Conservation (phyloP, 1,139 yeast genomes). For the Pichia sorboxylosa region DNA sequence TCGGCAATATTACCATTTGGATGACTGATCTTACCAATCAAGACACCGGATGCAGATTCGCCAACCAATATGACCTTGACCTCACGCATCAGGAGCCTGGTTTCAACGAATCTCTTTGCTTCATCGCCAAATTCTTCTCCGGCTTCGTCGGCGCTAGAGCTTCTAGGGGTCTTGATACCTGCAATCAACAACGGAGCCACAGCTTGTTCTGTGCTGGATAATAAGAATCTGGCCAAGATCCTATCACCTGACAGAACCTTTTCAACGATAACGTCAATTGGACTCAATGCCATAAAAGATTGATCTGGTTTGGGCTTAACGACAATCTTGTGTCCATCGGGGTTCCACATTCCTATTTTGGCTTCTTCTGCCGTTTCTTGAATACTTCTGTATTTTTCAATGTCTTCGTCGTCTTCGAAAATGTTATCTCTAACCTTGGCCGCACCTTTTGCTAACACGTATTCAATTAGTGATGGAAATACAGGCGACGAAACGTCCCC, state of each 20-base stretch:
- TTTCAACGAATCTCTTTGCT: constrained; percentile 56
- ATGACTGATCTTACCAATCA: constrained; percentile 45
- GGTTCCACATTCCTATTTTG: constrained; percentile 48
- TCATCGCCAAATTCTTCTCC: constrained; percentile 47
- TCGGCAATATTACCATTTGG: constrained; percentile 74
- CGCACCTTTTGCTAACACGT: constrained; percentile 46
- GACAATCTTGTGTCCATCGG: constrained; percentile 24
- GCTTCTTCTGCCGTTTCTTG: constrained; percentile 41
- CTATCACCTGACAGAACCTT: constrained; percentile 73
- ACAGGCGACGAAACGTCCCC: constrained; percentile 64
- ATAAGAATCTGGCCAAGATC: constrained; percentile 44
- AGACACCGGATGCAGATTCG: constrained; percentile 48
- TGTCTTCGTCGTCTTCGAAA: constrained; percentile 26
- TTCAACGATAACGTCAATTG: constrained; percentile 55
- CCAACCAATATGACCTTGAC: constrained; percentile 52
- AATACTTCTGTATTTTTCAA: constrained; percentile 28
- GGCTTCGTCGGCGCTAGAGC: constrained; percentile 32
- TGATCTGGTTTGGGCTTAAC: constrained; percentile 16
- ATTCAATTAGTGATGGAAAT: constrained; percentile 47
- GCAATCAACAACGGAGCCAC: constrained; percentile 56
- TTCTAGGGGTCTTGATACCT: constrained; percentile 63
- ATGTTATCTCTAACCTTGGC: constrained; percentile 54
- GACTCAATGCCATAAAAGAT: constrained; percentile 30
- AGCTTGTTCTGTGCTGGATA: constrained; percentile 32
- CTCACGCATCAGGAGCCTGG: constrained; percentile 53